Base-by-base conservation (phyloP, 495 filamentous ascomycete genomes). In the Aspergillus leporis region DNA sequence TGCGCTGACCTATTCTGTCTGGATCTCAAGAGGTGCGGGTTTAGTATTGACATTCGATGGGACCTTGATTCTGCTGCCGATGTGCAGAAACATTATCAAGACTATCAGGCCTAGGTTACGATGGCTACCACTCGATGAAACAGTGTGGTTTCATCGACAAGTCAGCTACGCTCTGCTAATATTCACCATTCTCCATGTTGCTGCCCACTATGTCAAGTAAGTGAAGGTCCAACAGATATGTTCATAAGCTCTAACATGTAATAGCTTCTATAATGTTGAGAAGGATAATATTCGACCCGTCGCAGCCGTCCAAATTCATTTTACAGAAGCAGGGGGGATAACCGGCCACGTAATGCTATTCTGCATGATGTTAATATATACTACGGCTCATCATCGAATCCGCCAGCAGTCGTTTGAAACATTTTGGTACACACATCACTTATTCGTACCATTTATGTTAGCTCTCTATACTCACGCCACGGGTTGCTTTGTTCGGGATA, bases 351-450 rank as follows among this genome's bases (percentile, higher is more conserved):
- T 99, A 47, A 99, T 99, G 94, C 83, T 98, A 5, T 80, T 98
- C 9, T 99, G 94, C 82, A 98, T 99, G 94, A 78, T 99, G 53
- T 74, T 99, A 55, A 99, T 99, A 85, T 99, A 94, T 73, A 99
- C 94, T 19, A 96, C 95, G 8, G 89, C 94, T 4, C 94, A 99
- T 67, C 82, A 87, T 64, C 89, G 89, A 62, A 98, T 99, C 64
- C 89, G 94, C 51, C 91, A 98, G 70, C 94, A 99, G 68, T 95
- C 90, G 2, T 99, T 90, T 72, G 94, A 99, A 74, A 93, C 93
- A 1, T 99, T 99, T 69, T 98, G 93, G 94, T 99, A 99, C 74
- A 96, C 91, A 12, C 94, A 99, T 72, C 95, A 99, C 63, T 83
- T 99, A 10, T 97, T 97, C 69, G 89, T 99, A 61, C 93, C 95